Percentiles rank a stretch among this genome's conserved stretches.
Conservation (phyloP, 208 protist species). For the Leishmania arabica region DNA sequence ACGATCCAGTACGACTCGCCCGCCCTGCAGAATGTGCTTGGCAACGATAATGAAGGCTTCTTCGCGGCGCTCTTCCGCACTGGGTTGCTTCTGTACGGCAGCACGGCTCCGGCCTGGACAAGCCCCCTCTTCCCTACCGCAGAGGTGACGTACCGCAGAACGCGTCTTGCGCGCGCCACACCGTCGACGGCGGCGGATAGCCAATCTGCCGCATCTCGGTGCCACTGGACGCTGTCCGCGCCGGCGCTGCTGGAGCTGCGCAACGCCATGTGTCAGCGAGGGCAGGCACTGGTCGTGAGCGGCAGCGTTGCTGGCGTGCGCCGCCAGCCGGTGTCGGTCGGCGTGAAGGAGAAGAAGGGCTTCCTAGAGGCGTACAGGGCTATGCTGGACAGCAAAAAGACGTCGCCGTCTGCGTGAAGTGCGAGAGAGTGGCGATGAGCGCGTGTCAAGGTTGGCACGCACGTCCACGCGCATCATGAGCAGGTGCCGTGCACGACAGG, state of each 20-base stretch:
- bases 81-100: constrained; percentile 57
- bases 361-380: constrained; percentile 53
- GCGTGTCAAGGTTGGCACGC: background rate
- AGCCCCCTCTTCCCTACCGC: constrained; percentile 64
- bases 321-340: constrained; percentile 51
- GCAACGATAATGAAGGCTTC: constrained; percentile 33
- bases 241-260: constrained; percentile 37
- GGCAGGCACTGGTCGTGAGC: constrained; percentile 29
- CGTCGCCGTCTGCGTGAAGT: background rate
- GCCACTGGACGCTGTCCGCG: constrained; percentile 24
- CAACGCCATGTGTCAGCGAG: constrained; percentile 45
- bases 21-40: constrained; percentile 56
- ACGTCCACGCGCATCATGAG: background rate
- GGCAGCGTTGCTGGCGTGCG: constrained; percentile 19
- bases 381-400: constrained; percentile 11
- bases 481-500: background rate
- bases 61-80: constrained; percentile 42
- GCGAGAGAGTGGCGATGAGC: background rate
- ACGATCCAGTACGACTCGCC: constrained; percentile 62
- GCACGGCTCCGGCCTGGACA: constrained; percentile 45
- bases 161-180: constrained; percentile 13
- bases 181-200: background rate
- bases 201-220: background rate
- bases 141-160: constrained; percentile 28
- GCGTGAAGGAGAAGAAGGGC: constrained; percentile 55